Evolutionary conservation across 2,329 filamentous ascomycete species (phyloP).

Genomic region (Fusarium heterosporum): DNA sequence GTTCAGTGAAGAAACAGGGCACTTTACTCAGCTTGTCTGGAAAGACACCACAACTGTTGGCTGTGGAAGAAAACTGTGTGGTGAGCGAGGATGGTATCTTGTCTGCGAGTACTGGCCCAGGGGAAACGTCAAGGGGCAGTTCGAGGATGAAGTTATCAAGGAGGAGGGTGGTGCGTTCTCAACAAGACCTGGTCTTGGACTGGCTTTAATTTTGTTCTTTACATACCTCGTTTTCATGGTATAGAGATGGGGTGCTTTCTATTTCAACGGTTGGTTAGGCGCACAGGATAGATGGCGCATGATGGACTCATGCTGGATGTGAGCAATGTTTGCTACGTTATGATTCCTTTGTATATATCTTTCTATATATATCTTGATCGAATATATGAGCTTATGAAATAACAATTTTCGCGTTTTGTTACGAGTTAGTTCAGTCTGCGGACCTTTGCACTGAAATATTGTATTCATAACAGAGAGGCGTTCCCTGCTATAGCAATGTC

Average conservation of each 20-base stretch:
- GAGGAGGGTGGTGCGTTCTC: slow-evolving; percentile 31
- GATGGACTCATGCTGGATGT: slow-evolving; percentile 31
- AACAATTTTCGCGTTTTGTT: not conserved
- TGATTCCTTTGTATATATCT: slow-evolving; percentile 14
- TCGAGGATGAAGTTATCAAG: slow-evolving; percentile 54
- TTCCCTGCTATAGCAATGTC: too few relatives aligned
- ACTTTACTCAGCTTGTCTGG: slow-evolving; percentile 82
- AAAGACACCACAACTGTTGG: slow-evolving; percentile 70
- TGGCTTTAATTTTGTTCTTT: slow-evolving; percentile 32
- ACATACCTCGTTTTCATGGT: slow-evolving; percentile 30
- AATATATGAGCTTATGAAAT: slow-evolving; percentile 6
- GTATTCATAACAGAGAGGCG: too few relatives aligned
- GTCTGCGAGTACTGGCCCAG: slow-evolving; percentile 77
- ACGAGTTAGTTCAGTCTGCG: not conserved
- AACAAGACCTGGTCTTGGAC: slow-evolving; percentile 27
- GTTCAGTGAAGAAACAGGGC: slow-evolving; percentile 71
- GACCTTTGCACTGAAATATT: not conserved
- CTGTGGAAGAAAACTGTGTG: slow-evolving; percentile 61
- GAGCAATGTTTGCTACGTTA: slow-evolving; percentile 8
- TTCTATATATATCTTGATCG: not conserved
- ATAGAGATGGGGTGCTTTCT: slow-evolving; percentile 5
- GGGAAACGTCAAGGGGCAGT: slow-evolving; percentile 71
- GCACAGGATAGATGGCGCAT: slow-evolving; percentile 5
- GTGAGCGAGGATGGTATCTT: slow-evolving; percentile 69
- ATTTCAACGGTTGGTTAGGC: not conserved